These are phyloP conservation scores for Taiozyma onychis DNA, from an alignment of 1,139 yeast genomes.

Conservation along the genomic window DNA sequence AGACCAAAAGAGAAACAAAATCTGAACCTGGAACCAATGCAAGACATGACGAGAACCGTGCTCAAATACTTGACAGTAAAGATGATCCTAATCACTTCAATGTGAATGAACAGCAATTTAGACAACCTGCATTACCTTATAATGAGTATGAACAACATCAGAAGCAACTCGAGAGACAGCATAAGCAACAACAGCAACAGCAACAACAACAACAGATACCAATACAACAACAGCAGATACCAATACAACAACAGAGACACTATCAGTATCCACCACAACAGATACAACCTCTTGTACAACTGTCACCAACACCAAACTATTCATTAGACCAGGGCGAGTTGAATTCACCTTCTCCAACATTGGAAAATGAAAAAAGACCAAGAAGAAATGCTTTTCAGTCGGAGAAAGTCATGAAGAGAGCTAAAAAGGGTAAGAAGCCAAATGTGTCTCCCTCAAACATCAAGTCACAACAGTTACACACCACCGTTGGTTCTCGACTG, in stretches of 20 bases:
- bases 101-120: conserved; percentile 8
- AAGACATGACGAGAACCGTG: neutral
- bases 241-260: conserved; percentile 15
- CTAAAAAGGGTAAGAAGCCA: neutral
- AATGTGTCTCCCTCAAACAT: neutral
- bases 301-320: conserved; percentile 7
- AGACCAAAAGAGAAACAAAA: conserved; percentile 12
- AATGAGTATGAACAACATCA: conserved; percentile 10
- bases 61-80: neutral
- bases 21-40: conserved; percentile 19
- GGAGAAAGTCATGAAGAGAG: neutral
- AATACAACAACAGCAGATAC: conserved; percentile 4
- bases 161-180: conserved; percentile 7
- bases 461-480: neutral
- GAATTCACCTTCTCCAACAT: conserved; percentile 7
- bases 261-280: conserved; percentile 12
- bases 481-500: neutral
- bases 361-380: conserved; percentile 1
- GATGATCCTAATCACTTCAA: conserved; percentile 6
- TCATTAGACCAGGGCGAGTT: neutral
- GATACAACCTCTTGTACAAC: conserved; percentile 8
- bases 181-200: neutral
- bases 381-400: conserved; percentile 18
- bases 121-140: conserved; percentile 13
- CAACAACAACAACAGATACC: too few species aligned